Evolutionary conservation across 2,329 filamentous ascomycete species (phyloP), one percentile per base, ranked within the genome.

Genomic region (Pyrenochaeta sp.): DNA sequence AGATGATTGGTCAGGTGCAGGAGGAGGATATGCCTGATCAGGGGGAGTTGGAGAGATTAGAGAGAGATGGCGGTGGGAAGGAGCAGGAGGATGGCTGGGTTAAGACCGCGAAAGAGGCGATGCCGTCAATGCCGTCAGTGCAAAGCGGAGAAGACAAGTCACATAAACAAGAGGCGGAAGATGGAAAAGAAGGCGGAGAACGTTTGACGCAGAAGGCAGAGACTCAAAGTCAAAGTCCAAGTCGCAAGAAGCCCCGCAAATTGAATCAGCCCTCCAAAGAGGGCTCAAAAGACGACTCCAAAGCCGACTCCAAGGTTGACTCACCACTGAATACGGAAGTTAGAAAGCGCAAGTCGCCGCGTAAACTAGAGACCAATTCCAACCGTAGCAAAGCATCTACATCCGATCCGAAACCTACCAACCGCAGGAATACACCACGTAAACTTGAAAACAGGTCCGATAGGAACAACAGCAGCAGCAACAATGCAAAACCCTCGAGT

Each of bases 1-100:
- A 77, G 61, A 76, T 77, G 75, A 66, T 77, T 7, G 74, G 71
- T 67, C 75, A 77, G 55, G 68, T 66, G 2, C 75, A 69, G 32
- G 73, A 75, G 39, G 73, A 68, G 12, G 71, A 76, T 24, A 69
- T 71, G 15, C 75, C 75, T 0, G 68, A 54, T 1, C 44, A 72
- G 45, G 71, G 74, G 60, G 74, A 77, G 56, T 50, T 77, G 48
- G 73, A 77, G 52, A 48, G 68, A 50, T 75, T 77, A 74, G 74
- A 72, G 50, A 64, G 59, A 5, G 73, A 77, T 25, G 69, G 36
- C 15, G 36, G 15, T 19, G 36, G 13, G 34, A 36, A 36, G 13
- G 34, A 8, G 4, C 13, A 5, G 3, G 36, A 39, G 2, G 36
- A 39, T 12, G 36, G 36, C 2, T 39, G 36, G 36, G 5, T 39